These are phyloP conservation scores for Gryganskiella cystojenkinii DNA, from an alignment of 192 early-diverging fungal species.

Conservation along the genomic window DNA sequence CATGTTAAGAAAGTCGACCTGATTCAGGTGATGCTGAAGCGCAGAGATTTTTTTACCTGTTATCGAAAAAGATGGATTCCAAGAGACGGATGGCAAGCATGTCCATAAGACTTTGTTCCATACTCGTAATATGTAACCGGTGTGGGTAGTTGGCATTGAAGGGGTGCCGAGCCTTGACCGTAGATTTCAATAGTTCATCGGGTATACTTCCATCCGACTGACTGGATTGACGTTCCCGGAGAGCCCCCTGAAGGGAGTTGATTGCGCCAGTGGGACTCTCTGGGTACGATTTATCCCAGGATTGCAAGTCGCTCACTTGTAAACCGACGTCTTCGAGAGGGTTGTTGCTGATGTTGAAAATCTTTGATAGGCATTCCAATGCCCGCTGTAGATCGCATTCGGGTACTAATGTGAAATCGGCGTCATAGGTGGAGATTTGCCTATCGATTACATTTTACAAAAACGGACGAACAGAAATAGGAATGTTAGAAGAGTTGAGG, in stretches of 20 bases:
- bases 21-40: no score
- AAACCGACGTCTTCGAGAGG: constrained; percentile 38
- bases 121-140: constrained; percentile 43
- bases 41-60: constrained; percentile 20
- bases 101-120: constrained; percentile 41
- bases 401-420: constrained; percentile 46
- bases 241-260: constrained; percentile 33
- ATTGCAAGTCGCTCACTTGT: constrained; percentile 19
- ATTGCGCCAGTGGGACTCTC: constrained; percentile 22
- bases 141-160: constrained; percentile 39
- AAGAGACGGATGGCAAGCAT: constrained; percentile 33
- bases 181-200: neutral
- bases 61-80: constrained; percentile 48
- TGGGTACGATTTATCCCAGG: constrained; percentile 39
- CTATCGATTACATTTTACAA: no score
- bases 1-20: neutral
- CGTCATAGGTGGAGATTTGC: constrained; percentile 54
- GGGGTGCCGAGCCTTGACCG: constrained; percentile 18
- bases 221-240: constrained; percentile 19
- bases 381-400: constrained; percentile 46
- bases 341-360: constrained; percentile 41
- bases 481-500: neutral
- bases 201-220: neutral
- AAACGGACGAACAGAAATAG: no score
- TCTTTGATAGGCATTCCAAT: constrained; percentile 22